Evolutionary conservation across 352 stramenopile species (phyloP).

Genomic region (Lagenidium giganteum): DNA sequence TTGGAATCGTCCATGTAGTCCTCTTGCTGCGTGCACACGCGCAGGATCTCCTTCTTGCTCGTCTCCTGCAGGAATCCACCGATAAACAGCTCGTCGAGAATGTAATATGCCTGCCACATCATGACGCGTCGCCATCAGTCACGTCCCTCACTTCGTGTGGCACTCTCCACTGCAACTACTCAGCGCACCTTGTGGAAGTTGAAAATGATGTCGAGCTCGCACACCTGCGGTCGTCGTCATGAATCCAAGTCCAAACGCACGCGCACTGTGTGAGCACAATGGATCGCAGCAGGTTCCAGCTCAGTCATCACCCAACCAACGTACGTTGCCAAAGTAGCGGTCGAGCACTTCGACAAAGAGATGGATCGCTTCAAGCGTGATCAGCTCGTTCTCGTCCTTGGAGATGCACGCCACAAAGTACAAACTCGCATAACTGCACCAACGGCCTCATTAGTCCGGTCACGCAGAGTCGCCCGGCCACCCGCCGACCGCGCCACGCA

Average conservation of each 20-base stretch:
- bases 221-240: slow-evolving; percentile 44
- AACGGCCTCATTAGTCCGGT: background rate
- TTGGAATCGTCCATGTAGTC: slow-evolving; percentile 90
- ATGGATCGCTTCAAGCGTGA: slow-evolving; percentile 97
- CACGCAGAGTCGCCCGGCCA: no score
- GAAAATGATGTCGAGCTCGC: slow-evolving; percentile 98
- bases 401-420: slow-evolving; percentile 97
- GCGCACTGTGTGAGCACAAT: background rate
- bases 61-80: slow-evolving; percentile 97
- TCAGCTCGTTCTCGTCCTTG: slow-evolving; percentile 96
- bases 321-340: slow-evolving; percentile 95
- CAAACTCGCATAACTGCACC: slow-evolving; percentile 90
- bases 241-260: background rate
- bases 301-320: slow-evolving; percentile 1
- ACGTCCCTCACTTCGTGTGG: no score
- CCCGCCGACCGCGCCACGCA: no score
- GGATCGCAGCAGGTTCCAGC: background rate
- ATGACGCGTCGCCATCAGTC: background rate
- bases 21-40: slow-evolving; percentile 86
- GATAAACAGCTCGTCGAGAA: slow-evolving; percentile 99
- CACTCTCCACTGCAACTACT: background rate
- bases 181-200: slow-evolving; percentile 99
- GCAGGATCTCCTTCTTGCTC: slow-evolving; percentile 90
- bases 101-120: slow-evolving; percentile 92
- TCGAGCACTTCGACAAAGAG: slow-evolving; percentile 98